phyloP scores from a whole-genome alignment of 352 stramenopile species.

The Phytophthora hybrid region DNA sequence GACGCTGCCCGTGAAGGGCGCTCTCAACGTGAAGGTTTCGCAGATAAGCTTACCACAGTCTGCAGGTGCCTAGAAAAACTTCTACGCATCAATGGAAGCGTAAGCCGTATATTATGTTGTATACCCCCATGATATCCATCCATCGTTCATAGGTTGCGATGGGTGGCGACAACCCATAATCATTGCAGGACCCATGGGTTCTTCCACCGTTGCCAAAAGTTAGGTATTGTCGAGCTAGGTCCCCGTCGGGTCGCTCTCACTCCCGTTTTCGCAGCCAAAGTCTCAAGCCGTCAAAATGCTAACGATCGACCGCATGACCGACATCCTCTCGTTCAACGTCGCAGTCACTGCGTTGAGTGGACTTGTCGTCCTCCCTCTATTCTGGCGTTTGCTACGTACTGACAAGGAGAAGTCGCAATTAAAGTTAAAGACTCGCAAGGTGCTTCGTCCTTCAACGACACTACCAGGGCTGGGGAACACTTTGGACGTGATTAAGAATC shows the following conservation, averaged over 20 bases:
- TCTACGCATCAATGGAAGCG: neutral
- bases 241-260: constrained; percentile 13
- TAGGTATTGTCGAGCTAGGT: constrained; percentile 10
- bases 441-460: constrained; percentile 26
- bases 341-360: constrained; percentile 23
- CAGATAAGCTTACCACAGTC: neutral
- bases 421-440: neutral
- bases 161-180: constrained; percentile 4
- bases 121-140: neutral
- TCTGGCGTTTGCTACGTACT: constrained; percentile 20
- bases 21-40: constrained; percentile 41
- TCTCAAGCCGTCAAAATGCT: constrained; percentile 31
- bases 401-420: constrained; percentile 12
- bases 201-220: constrained; percentile 11
- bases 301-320: constrained; percentile 27
- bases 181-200: constrained; percentile 16
- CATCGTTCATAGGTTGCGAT: neutral
- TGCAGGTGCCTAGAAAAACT: neutral
- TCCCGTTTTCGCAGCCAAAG: constrained; percentile 1
- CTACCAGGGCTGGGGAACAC: constrained; percentile 50
- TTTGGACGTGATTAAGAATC: constrained; percentile 43
- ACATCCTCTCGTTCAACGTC: constrained; percentile 29
- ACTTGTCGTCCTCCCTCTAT: constrained; percentile 28
- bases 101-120: neutral
- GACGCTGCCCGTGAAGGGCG: constrained; percentile 53